These are phyloP conservation scores for Pseudohyphozyma bogoriensis DNA, from an alignment of 768 basidiomycete species.

Conservation along the genomic window DNA sequence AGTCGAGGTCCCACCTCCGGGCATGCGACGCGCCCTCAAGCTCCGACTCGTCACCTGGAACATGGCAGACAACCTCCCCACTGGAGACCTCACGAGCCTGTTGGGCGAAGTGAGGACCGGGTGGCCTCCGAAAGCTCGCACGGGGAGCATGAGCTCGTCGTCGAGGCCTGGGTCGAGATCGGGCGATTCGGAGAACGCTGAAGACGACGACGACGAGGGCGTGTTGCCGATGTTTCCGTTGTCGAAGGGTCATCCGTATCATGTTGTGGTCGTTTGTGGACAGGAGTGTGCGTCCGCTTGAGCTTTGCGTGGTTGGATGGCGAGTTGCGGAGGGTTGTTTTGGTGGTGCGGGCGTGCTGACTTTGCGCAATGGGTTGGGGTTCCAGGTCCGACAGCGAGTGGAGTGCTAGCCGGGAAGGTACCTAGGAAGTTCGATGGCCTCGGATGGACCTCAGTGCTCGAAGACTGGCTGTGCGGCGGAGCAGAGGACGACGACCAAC, in stretches of 20 bases:
- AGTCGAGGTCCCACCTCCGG: not conserved
- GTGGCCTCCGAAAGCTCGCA: too few relatives aligned
- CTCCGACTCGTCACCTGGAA: constrained; percentile 26
- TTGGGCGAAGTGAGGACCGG: constrained; percentile 22
- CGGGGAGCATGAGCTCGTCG: not conserved
- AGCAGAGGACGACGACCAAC: not conserved
- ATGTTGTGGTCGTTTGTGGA: constrained; percentile 30
- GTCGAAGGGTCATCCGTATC: constrained; percentile 24
- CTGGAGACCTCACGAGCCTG: constrained; percentile 31
- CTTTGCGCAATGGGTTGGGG: not conserved
- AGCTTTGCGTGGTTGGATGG: not conserved
- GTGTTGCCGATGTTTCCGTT: constrained; percentile 17
- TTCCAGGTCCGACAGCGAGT: constrained; percentile 11
- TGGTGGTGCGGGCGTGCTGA: not conserved
- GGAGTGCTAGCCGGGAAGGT: constrained; percentile 20
- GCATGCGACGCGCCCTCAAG: constrained; percentile 14
- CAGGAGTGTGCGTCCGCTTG: constrained; percentile 25
- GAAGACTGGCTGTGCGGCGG: constrained; percentile 33
- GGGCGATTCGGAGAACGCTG: constrained; percentile 10
- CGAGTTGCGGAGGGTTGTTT: not conserved
- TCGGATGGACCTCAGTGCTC: constrained; percentile 30
- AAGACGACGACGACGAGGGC: not conserved
- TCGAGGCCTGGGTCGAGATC: not conserved
- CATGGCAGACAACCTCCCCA: constrained; percentile 30
- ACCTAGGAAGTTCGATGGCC: constrained; percentile 7